Percentiles rank a stretch among this genome's conserved stretches.
phyloP scores from a whole-genome alignment of 768 basidiomycete species.

The Termitomyces sp. region DNA sequence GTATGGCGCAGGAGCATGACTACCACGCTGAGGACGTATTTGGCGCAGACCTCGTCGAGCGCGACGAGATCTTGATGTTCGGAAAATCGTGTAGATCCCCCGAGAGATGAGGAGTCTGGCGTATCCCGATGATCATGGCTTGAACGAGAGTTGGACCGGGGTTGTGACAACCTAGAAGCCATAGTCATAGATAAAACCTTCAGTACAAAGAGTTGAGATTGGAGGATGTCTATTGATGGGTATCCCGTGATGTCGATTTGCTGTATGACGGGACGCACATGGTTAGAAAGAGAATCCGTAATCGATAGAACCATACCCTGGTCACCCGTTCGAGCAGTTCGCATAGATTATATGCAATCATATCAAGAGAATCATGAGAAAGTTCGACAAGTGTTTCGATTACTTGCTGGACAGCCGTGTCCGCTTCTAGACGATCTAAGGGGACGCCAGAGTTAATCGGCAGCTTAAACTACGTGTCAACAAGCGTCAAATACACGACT shows the following conservation, averaged over 20 bases:
- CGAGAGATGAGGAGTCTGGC: conserved; percentile 33
- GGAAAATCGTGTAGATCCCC: conserved; percentile 23
- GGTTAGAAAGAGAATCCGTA: not conserved
- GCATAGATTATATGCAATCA: conserved; percentile 74
- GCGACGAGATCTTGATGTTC: conserved; percentile 59
- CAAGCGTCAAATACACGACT: conserved; percentile 1
- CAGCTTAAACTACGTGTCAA: conserved; percentile 43
- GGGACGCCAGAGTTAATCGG: conserved; percentile 80
- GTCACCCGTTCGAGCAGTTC: conserved; percentile 75
- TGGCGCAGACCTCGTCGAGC: conserved; percentile 77
- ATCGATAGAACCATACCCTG: conserved; percentile 43
- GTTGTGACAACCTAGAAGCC: conserved; percentile 66
- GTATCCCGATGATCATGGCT: conserved; percentile 31
- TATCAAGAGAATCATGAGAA: conserved; percentile 69
- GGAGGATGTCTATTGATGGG: conserved; percentile 65
- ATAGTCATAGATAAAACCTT: conserved; percentile 77
- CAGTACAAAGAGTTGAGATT: conserved; percentile 82
- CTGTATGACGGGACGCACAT: conserved; percentile 21
- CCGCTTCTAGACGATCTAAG: conserved; percentile 69
- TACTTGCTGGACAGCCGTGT: conserved; percentile 69
- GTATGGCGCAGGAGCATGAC: conserved; percentile 78
- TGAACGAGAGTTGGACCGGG: conserved; percentile 37
- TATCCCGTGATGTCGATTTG: conserved; percentile 50
- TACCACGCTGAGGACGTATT: conserved; percentile 79
- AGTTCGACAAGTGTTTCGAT: conserved; percentile 79